Percentiles rank a stretch among this genome's conserved stretches.
Evolutionary conservation across 495 filamentous ascomycete species (phyloP).

Genomic region (Polyplosphaeria fusca): DNA sequence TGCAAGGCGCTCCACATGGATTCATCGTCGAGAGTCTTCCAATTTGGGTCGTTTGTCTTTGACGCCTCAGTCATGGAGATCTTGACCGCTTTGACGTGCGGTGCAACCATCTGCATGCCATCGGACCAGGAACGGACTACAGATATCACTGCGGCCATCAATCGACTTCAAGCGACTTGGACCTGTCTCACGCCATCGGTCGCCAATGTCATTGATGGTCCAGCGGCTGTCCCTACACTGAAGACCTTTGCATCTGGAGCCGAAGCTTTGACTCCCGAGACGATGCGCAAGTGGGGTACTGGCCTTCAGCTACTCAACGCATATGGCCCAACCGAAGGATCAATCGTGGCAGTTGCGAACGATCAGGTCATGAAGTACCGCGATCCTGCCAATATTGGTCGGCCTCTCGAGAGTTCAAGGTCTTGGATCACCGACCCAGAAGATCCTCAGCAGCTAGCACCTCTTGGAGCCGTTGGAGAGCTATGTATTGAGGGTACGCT

Average conservation of each 20-base stretch:
- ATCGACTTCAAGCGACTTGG: constrained; percentile 46
- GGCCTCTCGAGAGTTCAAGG: constrained; percentile 17
- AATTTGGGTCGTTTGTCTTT: constrained; percentile 48
- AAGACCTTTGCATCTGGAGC: constrained; percentile 45
- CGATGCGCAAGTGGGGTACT: constrained; percentile 43
- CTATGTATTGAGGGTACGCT: constrained; percentile 55
- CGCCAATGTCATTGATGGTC: constrained; percentile 37
- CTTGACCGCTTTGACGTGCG: constrained; percentile 41
- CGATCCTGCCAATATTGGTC: constrained; percentile 38
- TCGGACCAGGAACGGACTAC: constrained; percentile 48
- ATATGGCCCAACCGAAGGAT: constrained; percentile 53
- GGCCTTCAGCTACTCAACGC: constrained; percentile 48
- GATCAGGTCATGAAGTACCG: constrained; percentile 19
- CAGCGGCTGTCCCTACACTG: constrained; percentile 40
- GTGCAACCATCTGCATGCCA: constrained; percentile 43
- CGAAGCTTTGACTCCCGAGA: constrained; percentile 43
- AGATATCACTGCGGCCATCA: constrained; percentile 49
- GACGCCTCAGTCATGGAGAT: constrained; percentile 46
- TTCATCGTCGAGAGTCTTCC: constrained; percentile 42
- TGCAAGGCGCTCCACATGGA: constrained; percentile 19
- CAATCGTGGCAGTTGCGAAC: constrained; percentile 37
- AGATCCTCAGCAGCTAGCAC: constrained; percentile 46
- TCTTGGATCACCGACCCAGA: constrained; percentile 52
- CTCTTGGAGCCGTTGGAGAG: constrained; percentile 54
- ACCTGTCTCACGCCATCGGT: constrained; percentile 53